Conservation (phyloP, 331 rosid genomes). For the Dryas integrifolia region DNA sequence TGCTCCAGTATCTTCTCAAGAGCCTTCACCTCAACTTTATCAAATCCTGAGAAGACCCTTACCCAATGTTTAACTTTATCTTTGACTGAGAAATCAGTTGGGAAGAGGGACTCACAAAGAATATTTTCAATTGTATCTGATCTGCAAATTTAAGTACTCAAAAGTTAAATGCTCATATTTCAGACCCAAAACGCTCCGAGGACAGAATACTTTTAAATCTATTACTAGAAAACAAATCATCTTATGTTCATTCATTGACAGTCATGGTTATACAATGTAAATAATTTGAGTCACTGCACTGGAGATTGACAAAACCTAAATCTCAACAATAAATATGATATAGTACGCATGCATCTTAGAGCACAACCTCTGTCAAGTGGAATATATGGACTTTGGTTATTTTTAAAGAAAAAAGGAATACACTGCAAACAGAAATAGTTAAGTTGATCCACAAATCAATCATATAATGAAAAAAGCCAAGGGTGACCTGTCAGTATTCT, state of each 20-base stretch:
- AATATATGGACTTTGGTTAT: background rate
- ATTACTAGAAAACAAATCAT: background rate
- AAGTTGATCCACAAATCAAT: background rate
- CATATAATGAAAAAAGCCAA: background rate
- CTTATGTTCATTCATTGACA: background rate
- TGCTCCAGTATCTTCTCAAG: constrained; percentile 93
- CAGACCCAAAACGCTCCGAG: background rate
- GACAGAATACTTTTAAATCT: background rate
- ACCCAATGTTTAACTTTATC: constrained; percentile 78
- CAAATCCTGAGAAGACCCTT: constrained; percentile 68
- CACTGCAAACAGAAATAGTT: background rate
- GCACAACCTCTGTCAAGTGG: background rate
- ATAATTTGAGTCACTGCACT: background rate
- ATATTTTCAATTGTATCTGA: constrained; percentile 81
- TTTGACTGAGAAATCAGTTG: constrained; percentile 58
- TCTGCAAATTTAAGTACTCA: constrained; percentile 48
- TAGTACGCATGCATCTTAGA: background rate
- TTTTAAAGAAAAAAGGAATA: background rate
- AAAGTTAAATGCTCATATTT: constrained; percentile 13
- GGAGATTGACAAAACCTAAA: background rate
- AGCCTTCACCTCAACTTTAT: constrained; percentile 93
- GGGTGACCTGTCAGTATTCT: background rate
- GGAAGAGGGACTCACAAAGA: constrained; percentile 78
- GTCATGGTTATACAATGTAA: constrained; percentile 1
- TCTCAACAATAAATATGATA: background rate